Conservation (phyloP, 352 stramenopile species). For the Stramenopiles sp. region DNA sequence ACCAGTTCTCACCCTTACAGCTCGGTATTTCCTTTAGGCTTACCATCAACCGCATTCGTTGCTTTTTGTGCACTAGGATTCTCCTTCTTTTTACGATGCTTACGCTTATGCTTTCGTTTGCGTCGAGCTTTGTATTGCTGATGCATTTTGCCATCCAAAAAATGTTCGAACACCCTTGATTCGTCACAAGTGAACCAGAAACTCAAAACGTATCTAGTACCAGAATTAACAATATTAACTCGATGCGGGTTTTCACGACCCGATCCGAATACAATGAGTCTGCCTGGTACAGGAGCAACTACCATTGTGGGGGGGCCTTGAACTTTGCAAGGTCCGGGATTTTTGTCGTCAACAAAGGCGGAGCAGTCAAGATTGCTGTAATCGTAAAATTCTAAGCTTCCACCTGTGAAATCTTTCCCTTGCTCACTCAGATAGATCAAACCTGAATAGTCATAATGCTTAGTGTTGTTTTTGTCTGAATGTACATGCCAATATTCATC, state of each 20-base stretch:
- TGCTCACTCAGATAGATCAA: slow-evolving; percentile 60
- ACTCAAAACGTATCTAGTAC: slow-evolving; percentile 57
- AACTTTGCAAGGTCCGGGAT: slow-evolving; percentile 20
- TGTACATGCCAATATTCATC: slow-evolving; percentile 76
- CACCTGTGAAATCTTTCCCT: slow-evolving; percentile 56
- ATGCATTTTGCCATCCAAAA: slow-evolving; percentile 47
- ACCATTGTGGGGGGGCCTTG: slow-evolving; percentile 20
- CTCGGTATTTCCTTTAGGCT: too few relatives aligned
- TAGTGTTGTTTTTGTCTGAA: slow-evolving; percentile 72
- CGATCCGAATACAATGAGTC: slow-evolving; percentile 67
- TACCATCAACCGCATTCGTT: too few relatives aligned
- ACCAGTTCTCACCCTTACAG: too few relatives aligned
- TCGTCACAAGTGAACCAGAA: slow-evolving; percentile 80
- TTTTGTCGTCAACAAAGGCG: slow-evolving; percentile 28
- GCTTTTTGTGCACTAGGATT: too few relatives aligned
- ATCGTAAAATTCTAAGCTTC: slow-evolving; percentile 64
- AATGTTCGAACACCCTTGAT: slow-evolving; percentile 55
- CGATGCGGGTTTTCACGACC: slow-evolving; percentile 59
- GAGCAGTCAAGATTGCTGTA: background rate
- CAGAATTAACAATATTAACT: slow-evolving; percentile 34
- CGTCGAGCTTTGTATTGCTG: background rate
- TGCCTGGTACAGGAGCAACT: slow-evolving; percentile 42
- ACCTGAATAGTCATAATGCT: slow-evolving; percentile 75
- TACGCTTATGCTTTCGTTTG: background rate
- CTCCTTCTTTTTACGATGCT: too few relatives aligned